phyloP scores from a whole-genome alignment of 805 yeast species.

The Saturnispora sekii region DNA sequence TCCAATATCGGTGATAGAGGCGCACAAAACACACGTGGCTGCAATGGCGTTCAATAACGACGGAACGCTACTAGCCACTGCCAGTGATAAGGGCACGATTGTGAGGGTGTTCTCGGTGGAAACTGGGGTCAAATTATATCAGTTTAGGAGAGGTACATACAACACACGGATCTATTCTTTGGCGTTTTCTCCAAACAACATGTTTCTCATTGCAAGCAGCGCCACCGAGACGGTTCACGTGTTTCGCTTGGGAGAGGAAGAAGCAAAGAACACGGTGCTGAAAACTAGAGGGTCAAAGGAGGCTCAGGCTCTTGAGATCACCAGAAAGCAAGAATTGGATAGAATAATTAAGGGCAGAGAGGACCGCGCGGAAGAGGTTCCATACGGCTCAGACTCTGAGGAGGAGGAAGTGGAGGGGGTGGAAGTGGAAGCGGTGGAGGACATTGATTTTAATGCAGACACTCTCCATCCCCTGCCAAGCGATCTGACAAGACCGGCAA shows the following conservation, averaged over 20 bases:
- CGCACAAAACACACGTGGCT: conserved; percentile 76
- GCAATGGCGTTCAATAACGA: conserved; percentile 62
- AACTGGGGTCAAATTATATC: conserved; percentile 60
- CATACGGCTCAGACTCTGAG: conserved; percentile 25
- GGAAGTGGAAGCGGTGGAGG: conserved; percentile 13
- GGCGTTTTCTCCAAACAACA: conserved; percentile 67
- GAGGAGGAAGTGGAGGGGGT: conserved; percentile 19
- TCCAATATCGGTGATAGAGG: conserved; percentile 80
- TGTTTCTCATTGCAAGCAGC: conserved; percentile 71
- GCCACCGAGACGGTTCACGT: conserved; percentile 92
- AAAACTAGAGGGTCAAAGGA: conserved; percentile 9
- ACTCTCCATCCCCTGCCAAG: neutral
- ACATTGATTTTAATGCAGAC: conserved; percentile 10
- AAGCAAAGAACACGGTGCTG: conserved; percentile 25
- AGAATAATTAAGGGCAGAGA: conserved; percentile 11
- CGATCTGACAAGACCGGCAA: neutral
- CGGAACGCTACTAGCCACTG: conserved; percentile 81
- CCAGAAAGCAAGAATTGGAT: conserved; percentile 11
- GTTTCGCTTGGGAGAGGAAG: conserved; percentile 57
- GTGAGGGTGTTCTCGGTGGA: conserved; percentile 74
- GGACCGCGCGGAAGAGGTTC: conserved; percentile 8
- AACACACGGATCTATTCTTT: conserved; percentile 80
- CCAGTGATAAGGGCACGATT: conserved; percentile 87
- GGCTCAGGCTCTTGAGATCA: conserved; percentile 9
- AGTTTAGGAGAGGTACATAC: conserved; percentile 82